These are phyloP conservation scores for Zasmidium cellare DNA, from an alignment of 2,329 filamentous ascomycete genomes.

Conservation along the genomic window DNA sequence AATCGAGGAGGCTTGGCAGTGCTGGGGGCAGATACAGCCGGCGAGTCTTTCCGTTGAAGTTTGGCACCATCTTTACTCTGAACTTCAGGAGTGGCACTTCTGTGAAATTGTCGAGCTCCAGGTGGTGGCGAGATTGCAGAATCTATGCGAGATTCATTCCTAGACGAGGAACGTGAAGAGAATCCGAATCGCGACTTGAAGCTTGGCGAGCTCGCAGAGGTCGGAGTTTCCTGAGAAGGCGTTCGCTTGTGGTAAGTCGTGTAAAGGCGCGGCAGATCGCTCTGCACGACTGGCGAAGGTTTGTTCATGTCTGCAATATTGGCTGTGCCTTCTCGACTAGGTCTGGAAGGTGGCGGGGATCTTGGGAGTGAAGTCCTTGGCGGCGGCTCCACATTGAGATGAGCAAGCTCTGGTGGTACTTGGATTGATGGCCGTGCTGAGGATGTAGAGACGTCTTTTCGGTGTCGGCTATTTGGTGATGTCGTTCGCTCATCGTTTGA, in stretches of 20 bases:
- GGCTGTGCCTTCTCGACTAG: slow-evolving; percentile 48
- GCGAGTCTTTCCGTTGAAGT: slow-evolving; percentile 33
- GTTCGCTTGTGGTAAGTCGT: slow-evolving; percentile 52
- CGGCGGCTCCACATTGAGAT: slow-evolving; percentile 62
- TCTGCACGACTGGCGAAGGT: slow-evolving; percentile 57
- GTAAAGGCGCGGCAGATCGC: slow-evolving; percentile 53
- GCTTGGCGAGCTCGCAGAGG: slow-evolving; percentile 36
- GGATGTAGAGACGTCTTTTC: not conserved
- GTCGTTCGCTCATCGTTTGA: not conserved
- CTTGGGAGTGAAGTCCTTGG: slow-evolving; percentile 40
- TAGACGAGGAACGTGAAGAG: slow-evolving; percentile 33
- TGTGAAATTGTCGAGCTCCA: slow-evolving; percentile 20
- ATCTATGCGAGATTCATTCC: slow-evolving; percentile 33
- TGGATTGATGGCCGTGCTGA: slow-evolving; percentile 6
- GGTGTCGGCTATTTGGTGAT: not conserved
- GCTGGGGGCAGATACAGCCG: slow-evolving; percentile 55
- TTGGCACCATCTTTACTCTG: slow-evolving; percentile 8
- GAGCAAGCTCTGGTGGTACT: slow-evolving; percentile 39
- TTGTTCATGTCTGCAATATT: slow-evolving; percentile 46
- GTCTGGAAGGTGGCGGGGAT: slow-evolving; percentile 46
- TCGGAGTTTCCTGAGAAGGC: slow-evolving; percentile 48
- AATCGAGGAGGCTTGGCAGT: slow-evolving; percentile 66
- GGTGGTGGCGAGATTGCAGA: slow-evolving; percentile 33
- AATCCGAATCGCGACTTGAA: slow-evolving; percentile 40
- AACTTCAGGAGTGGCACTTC: slow-evolving; percentile 19